Evolutionary conservation across 2,329 filamentous ascomycete genomes (phyloP), one percentile per base, ranked within the genome.

Genomic region (Hypoxylon sp.): DNA sequence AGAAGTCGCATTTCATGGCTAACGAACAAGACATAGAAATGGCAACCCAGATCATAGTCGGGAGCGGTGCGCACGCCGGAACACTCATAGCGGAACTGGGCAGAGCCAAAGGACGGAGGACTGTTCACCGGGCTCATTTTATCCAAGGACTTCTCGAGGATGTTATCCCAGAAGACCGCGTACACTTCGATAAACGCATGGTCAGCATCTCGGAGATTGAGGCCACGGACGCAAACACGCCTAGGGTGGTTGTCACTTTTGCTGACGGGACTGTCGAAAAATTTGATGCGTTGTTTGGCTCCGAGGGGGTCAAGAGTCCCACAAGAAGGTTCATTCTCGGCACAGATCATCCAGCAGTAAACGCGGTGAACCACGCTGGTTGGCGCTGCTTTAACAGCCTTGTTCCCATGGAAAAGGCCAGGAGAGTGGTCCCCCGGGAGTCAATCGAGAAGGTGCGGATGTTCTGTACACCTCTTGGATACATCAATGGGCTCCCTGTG

Each of bases 1-100:
- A 51, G 14, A 69, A 66, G 27, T 64, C 69, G 1, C 69, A 71
- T 31, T 67, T 64, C 60, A 71, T 71, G 69, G 62, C 69, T 2
- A 57, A 65, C 30, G 66, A 69, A 22, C 63, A 69, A 35, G 44
- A 69, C 13, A 61, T 67, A 27, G 69, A 69, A 37, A 69, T 71
- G 69, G 69, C 63, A 44, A 71, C 66, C n/a, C 56, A 69, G 22
- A 66, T 69, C 48, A 64, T 71, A 8, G 13, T 71, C 7, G 63
- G 62, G 6, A 61, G 50, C n/a, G 63, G 69, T 14, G 17, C 27
- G 2, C 11, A 69, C 14, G 56, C 60, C 11, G 66, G 66, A 25
- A 64, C 66, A 2, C 25, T 71, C 6, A 61, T 71, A 13, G 69
- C 69, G 22, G 69, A 71, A 62, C 48, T 71, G 1, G 69, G 69